Evolutionary conservation across 441 rosid species (phyloP), one percentile per base, ranked within the genome.

Genomic region (Pelargonium fulgidum): DNA sequence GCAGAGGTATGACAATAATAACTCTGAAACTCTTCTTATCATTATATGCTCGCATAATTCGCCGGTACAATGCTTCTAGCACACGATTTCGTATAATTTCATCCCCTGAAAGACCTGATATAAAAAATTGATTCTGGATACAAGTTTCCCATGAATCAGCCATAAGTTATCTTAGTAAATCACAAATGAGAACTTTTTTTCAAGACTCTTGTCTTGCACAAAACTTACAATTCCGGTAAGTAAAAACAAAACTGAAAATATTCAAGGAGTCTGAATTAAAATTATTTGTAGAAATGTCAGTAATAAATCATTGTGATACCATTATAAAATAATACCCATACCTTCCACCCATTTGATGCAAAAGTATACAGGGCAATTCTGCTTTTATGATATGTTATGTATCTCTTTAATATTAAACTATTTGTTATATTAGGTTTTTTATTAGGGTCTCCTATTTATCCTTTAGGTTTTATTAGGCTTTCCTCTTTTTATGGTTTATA

Each of bases 71-170:
- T 52, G 98, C 88, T 84, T 95, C 96, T 70, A 95, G 77, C 47
- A 95, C 90, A 56, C 97, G 96, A 78, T 95, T 95, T 76, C 75
- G 79, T 68, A 95, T 84, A 47, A 82, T 84, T 70, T 92, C 96
- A 75, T 95, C 99, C 76, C 86, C 92, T 45, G 96, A 84, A 76
- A 95, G 98, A 76, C 99, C 98, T 87, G 98, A 95, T 83, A 95
- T 92, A 74, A 95, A 92, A 85, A 95, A 95, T 80, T 95, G 99
- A 87, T 95, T 95, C 99, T 95, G 89, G 85, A 78, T 81, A 81
- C 79, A 70, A 39, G 76, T 77, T 62, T 78, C 75, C 86, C 85
- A 68, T 77, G 70, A 79, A 82, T 72, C 69, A 76, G 73, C 70
- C 65, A 76, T 24, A 67, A 73, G 85, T 84, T 78, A 89, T 86